These are phyloP conservation scores for Steccherinum ochraceum DNA, from an alignment of 768 basidiomycete genomes.

Conservation along the genomic window DNA sequence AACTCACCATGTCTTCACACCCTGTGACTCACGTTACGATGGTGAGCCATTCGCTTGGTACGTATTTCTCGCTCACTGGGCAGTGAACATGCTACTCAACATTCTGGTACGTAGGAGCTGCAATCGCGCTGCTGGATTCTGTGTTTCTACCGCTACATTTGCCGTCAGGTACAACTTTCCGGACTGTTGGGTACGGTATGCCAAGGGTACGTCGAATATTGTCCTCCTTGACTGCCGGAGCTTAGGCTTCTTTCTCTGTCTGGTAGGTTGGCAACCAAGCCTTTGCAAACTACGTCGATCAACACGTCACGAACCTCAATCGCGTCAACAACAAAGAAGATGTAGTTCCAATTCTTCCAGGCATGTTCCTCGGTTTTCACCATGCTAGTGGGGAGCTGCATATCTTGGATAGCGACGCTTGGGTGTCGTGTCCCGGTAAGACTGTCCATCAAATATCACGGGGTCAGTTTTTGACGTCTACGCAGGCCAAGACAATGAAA, in stretches of 20 bases:
- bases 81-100: neutral
- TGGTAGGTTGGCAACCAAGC: slow-evolving; percentile 46
- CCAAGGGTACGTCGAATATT: slow-evolving; percentile 24
- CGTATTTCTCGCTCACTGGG: neutral
- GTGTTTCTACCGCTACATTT: slow-evolving; percentile 35
- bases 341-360: slow-evolving; percentile 25
- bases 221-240: neutral
- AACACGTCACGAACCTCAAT: slow-evolving; percentile 32
- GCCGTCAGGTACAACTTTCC: slow-evolving; percentile 23
- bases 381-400: slow-evolving; percentile 34
- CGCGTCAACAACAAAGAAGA: slow-evolving; percentile 47
- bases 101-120: slow-evolving; percentile 22
- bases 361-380: slow-evolving; percentile 34
- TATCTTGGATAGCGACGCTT: slow-evolving; percentile 33
- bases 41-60: slow-evolving; percentile 39
- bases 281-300: slow-evolving; percentile 48
- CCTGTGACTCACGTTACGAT: slow-evolving; percentile 32
- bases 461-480: neutral
- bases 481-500: slow-evolving; percentile 57
- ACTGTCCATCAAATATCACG: too few species aligned
- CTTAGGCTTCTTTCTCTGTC: neutral
- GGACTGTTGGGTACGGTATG: slow-evolving; percentile 28
- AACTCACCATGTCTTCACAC: slow-evolving; percentile 30
- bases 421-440: slow-evolving; percentile 42
- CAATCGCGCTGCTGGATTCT: slow-evolving; percentile 31